phyloP scores from a whole-genome alignment of 225 moss, liverwort and hornwort species.

The Bryum argenteum region DNA sequence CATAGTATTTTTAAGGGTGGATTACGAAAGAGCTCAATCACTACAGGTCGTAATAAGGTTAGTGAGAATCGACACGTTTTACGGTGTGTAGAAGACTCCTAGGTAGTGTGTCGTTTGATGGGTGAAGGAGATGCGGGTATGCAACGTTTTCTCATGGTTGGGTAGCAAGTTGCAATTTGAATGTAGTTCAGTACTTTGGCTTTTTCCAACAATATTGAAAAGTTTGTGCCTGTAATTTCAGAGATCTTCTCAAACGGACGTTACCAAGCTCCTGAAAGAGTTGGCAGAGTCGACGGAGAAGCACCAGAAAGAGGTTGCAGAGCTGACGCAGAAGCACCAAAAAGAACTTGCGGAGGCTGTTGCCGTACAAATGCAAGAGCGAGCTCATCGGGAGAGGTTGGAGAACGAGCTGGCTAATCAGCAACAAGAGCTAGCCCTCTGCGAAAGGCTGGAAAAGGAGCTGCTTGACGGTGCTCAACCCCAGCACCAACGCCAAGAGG shows the following conservation, averaged over 20 bases:
- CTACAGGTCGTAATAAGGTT: background rate
- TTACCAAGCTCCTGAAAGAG: conserved; percentile 40
- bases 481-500: conserved; percentile 53
- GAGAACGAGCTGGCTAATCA: conserved; percentile 59
- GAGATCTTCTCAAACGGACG: conserved; percentile 41
- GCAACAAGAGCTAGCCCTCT: conserved; percentile 49
- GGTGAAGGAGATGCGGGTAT: background rate
- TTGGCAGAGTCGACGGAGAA: conserved; percentile 42
- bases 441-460: conserved; percentile 58
- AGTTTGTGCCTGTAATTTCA: conserved; percentile 12
- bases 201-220: background rate
- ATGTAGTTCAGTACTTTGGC: no score
- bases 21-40: background rate
- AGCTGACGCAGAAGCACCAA: conserved; percentile 50
- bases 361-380: conserved; percentile 50
- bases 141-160: background rate
- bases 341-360: conserved; percentile 48
- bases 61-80: background rate
- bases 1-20: background rate
- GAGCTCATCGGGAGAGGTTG: conserved; percentile 60
- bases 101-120: background rate
- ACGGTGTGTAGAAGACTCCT: background rate
- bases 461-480: conserved; percentile 50
- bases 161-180: background rate
- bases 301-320: conserved; percentile 44